Evolutionary conservation across 208 protist genomes (phyloP).

Genomic region (Wallacemonas sp.): DNA sequence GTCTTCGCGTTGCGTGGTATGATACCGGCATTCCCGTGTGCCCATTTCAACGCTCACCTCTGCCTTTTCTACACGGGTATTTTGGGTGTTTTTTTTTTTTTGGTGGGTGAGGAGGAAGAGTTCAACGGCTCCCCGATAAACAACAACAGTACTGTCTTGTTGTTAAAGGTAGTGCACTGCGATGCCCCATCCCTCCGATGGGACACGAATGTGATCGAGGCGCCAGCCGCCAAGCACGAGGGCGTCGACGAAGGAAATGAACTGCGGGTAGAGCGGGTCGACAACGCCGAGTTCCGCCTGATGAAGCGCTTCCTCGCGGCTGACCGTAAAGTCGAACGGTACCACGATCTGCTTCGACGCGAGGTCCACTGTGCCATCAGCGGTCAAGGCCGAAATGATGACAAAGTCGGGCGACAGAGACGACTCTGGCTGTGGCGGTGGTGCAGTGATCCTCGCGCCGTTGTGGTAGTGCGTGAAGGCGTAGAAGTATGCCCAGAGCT

Average conservation of each 20-base stretch:
- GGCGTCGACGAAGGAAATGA: constrained; percentile 33
- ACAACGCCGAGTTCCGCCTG: neutral
- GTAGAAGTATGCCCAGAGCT: constrained; percentile 72
- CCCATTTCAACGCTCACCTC: too few relatives aligned
- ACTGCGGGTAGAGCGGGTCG: constrained; percentile 28
- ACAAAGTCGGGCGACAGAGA: constrained; percentile 10
- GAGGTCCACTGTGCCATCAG: constrained; percentile 24
- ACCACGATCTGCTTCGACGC: neutral
- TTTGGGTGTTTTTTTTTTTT: too few relatives aligned
- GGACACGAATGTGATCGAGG: constrained; percentile 39
- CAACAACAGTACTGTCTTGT: too few relatives aligned
- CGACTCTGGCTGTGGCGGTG: neutral
- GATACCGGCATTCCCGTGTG: too few relatives aligned
- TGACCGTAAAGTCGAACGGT: constrained; percentile 7
- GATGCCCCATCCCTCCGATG: constrained; percentile 39
- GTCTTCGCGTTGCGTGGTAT: too few relatives aligned
- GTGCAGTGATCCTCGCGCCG: constrained; percentile 1
- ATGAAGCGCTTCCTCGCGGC: neutral
- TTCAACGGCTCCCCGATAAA: too few relatives aligned
- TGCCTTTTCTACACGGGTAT: too few relatives aligned
- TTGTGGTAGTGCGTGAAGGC: constrained; percentile 34
- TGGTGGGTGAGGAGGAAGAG: too few relatives aligned
- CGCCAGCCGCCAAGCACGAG: constrained; percentile 41
- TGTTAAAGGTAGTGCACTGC: constrained; percentile 46
- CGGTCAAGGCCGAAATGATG: constrained; percentile 33